phyloP scores from a whole-genome alignment of 1,284 basidiomycete genomes.

The Cryptococcus sp. region DNA sequence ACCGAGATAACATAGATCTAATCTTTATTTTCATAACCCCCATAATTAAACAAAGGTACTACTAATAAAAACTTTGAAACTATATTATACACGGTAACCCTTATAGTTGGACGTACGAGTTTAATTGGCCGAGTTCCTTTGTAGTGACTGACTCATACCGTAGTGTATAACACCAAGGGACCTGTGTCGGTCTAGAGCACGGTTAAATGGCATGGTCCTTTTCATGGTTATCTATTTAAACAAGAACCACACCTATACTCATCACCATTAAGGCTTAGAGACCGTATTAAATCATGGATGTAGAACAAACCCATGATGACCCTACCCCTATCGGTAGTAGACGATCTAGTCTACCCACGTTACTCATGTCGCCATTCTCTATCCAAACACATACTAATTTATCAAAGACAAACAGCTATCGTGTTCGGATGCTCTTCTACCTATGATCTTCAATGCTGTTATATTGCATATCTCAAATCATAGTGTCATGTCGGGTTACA shows the following conservation, averaged over 20 bases:
- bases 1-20: background rate
- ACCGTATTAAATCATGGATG: conserved; percentile 8
- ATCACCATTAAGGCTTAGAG: conserved; percentile 11
- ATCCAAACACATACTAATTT: conserved; percentile 21
- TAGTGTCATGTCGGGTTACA: conserved; percentile 28
- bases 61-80: conserved; percentile 2
- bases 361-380: conserved; percentile 33
- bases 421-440: background rate
- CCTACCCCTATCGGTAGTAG: conserved; percentile 7
- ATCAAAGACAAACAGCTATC: conserved; percentile 3
- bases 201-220: conserved; percentile 9
- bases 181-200: conserved; percentile 16
- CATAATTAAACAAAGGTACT: too few species aligned
- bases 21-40: too few species aligned
- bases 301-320: conserved; percentile 7
- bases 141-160: conserved; percentile 15
- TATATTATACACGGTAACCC: conserved; percentile 8
- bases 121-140: conserved; percentile 21
- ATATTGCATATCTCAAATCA: conserved; percentile 11
- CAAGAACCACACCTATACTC: conserved; percentile 4
- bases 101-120: conserved; percentile 21
- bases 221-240: conserved; percentile 3
- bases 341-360: conserved; percentile 13
- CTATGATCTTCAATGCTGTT: background rate
- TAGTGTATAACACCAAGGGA: conserved; percentile 12